Base-by-base conservation (phyloP, 192 early-diverging fungal species). In the Entomortierella chlamydospora region DNA sequence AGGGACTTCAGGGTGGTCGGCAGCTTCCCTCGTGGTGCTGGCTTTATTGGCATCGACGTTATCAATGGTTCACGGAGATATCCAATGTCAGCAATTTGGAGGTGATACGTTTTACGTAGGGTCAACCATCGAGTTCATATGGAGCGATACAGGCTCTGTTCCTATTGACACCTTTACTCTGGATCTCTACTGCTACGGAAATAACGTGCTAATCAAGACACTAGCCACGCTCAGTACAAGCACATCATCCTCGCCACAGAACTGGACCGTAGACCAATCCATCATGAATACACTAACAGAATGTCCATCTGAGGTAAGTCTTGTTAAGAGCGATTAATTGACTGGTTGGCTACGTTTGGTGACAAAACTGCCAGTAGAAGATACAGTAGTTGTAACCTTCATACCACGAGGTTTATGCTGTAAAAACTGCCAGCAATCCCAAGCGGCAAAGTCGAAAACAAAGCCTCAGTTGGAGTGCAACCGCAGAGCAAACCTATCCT, bases 301-400 rank as follows among this genome's bases (percentile, higher is more conserved):
- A 20, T 73, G 71, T 9, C 47, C 55, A 34, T 45, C 49, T 12
- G 59, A 73, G 22, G 71, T 73, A 66, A 60, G 70, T 68, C 39
- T 56, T 55, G 25, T 66, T 20, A 25, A 31, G 20, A 54, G 25
- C 50, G 25, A 49, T 4, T 37, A 37, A 37, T 37, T 37, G 34
- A 37, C 10, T 37, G 10, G 4, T 7, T 10, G 5, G 4, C 23
- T 25, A 23, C 25, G 25, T 43, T 17, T n/a, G 47, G 18, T n/a
- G n/a, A n/a, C n/a, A n/a, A n/a, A n/a, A n/a, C n/a, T n/a, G n/a
- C n/a, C n/a, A n/a, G n/a, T n/a, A n/a, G n/a, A n/a, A n/a, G n/a
- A n/a, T n/a, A n/a, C n/a, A n/a, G n/a, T n/a, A n/a, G n/a, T n/a
- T n/a, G n/a, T n/a, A n/a, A n/a, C n/a, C n/a, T n/a, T n/a, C n/a